phyloP scores from a whole-genome alignment of 305 asterid genomes.

The Galium porrigens region DNA sequence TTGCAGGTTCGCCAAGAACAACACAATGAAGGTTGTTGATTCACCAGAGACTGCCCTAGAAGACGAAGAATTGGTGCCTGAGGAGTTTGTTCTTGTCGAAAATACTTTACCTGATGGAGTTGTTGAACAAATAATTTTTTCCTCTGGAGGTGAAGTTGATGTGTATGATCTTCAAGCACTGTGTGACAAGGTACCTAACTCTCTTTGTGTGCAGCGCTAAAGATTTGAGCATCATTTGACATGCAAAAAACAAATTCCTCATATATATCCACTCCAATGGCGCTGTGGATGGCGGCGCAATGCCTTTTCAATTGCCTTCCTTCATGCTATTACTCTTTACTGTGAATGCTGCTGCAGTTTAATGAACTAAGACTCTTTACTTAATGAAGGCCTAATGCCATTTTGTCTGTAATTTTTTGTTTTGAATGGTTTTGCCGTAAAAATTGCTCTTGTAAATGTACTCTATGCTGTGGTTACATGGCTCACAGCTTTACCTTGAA shows the following conservation, averaged over 20 bases:
- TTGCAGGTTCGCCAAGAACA: conserved; percentile 64
- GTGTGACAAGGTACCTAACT: conserved; percentile 60
- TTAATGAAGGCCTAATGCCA: neutral
- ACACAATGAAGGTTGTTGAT: conserved; percentile 52
- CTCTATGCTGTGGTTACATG: neutral
- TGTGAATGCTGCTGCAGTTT: neutral
- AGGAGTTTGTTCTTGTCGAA: conserved; percentile 77
- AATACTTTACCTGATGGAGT: conserved; percentile 58
- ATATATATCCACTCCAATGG: neutral
- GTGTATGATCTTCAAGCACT: conserved; percentile 77
- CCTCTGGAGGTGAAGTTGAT: conserved; percentile 76
- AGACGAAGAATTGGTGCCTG: conserved; percentile 56
- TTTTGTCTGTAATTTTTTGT: neutral
- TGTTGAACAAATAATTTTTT: conserved; percentile 72
- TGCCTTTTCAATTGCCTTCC: neutral
- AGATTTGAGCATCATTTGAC: neutral
- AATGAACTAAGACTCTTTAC: neutral
- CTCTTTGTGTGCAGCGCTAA: neutral
- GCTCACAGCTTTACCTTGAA: neutral
- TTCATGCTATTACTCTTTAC: neutral
- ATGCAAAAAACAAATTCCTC: neutral
- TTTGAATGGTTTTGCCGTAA: neutral
- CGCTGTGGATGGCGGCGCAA: neutral
- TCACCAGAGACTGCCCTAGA: conserved; percentile 44
- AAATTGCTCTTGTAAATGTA: neutral